phyloP scores from a whole-genome alignment of 768 basidiomycete genomes.

The Strobilomyces dryophilus region DNA sequence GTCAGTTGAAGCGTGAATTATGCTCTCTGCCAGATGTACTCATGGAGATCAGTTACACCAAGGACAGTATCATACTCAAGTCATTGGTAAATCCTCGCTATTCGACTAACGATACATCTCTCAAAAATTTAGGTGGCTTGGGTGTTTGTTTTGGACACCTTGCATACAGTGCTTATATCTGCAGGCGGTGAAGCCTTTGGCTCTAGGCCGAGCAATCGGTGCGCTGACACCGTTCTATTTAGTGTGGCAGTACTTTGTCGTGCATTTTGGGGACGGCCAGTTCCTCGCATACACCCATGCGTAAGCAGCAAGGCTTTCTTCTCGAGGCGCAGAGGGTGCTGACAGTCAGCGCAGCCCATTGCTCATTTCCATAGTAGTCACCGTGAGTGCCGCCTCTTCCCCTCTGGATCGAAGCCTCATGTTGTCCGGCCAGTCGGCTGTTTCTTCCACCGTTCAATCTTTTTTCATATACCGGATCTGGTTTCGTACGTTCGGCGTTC shows the following conservation, averaged over 20 bases:
- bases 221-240: background rate
- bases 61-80: slow-evolving; percentile 13
- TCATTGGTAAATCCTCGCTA: slow-evolving; percentile 7
- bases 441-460: slow-evolving; percentile 20
- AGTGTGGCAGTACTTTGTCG: slow-evolving; percentile 24
- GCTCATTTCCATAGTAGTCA: slow-evolving; percentile 19
- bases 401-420: slow-evolving; percentile 12
- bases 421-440: slow-evolving; percentile 11
- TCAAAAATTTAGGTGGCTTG: slow-evolving; percentile 17
- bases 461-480: slow-evolving; percentile 27
- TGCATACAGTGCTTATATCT: slow-evolving; percentile 15
- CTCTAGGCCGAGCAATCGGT: background rate
- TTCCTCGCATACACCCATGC: slow-evolving; percentile 15
- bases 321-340: background rate
- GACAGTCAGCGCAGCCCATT: slow-evolving; percentile 13
- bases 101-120: background rate
- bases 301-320: slow-evolving; percentile 13
- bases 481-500: slow-evolving; percentile 12
- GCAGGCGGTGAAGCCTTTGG: slow-evolving; percentile 12
- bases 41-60: slow-evolving; percentile 11
- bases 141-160: slow-evolving; percentile 18
- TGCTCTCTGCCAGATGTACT: background rate
- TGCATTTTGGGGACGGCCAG: slow-evolving; percentile 18
- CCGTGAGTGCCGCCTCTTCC: slow-evolving; percentile 10
- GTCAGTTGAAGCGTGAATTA: slow-evolving; percentile 9